Conservation (phyloP, 2,329 filamentous ascomycete genomes). For the Aureobasidium sp. region DNA sequence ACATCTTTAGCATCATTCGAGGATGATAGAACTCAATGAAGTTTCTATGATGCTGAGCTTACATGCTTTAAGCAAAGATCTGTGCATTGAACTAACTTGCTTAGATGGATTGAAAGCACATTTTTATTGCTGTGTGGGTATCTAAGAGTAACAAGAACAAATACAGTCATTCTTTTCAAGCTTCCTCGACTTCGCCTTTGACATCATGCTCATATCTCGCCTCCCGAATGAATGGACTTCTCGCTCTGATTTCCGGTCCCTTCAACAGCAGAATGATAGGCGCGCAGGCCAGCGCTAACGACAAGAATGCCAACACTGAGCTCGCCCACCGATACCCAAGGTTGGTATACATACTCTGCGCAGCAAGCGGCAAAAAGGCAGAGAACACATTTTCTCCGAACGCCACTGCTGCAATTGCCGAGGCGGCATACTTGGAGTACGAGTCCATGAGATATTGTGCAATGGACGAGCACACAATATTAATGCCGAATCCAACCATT, state of each 20-base stretch:
- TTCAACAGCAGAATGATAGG: slow-evolving; percentile 38
- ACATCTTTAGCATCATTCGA: too few relatives aligned
- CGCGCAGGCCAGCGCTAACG: slow-evolving; percentile 37
- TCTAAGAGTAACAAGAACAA: not conserved
- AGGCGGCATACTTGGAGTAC: slow-evolving; percentile 44
- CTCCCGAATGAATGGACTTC: slow-evolving; percentile 29
- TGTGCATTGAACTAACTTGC: too few relatives aligned
- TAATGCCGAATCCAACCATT: slow-evolving; percentile 45
- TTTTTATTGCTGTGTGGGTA: not conserved
- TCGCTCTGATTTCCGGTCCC: slow-evolving; percentile 27
- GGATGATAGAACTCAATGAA: too few relatives aligned
- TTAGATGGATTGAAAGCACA: not conserved
- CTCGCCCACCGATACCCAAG: slow-evolving; percentile 46
- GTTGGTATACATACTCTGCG: slow-evolving; percentile 41
- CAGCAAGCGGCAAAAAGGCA: slow-evolving; percentile 43
- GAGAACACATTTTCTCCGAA: slow-evolving; percentile 45
- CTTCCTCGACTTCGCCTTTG: not conserved
- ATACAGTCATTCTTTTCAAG: not conserved
- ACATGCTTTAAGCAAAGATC: not conserved
- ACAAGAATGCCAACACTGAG: slow-evolving; percentile 40
- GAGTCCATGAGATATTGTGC: slow-evolving; percentile 46
- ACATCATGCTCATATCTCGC: slow-evolving; percentile 17
- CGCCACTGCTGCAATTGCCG: slow-evolving; percentile 43
- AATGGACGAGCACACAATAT: slow-evolving; percentile 40
- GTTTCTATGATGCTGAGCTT: too few relatives aligned